phyloP scores from a whole-genome alignment of 108 stramenopile species.

The Fragilaria radians region DNA sequence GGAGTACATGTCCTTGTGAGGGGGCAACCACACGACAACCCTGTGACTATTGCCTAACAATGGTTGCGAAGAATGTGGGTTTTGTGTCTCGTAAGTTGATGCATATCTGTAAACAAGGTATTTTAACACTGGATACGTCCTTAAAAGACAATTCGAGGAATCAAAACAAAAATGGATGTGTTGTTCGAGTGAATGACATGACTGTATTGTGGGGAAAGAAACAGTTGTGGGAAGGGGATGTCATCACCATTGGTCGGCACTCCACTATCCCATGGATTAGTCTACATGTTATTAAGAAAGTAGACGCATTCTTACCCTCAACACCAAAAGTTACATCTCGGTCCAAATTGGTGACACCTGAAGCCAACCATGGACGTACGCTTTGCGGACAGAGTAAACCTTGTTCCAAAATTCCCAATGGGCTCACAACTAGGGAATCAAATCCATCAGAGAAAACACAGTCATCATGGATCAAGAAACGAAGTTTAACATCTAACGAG shows the following conservation, averaged over 20 bases:
- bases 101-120: background rate
- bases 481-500: too few relatives aligned
- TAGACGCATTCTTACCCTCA: too few relatives aligned
- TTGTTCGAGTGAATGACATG: background rate
- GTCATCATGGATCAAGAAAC: too few relatives aligned
- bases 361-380: too few relatives aligned
- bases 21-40: background rate
- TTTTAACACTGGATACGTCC: background rate
- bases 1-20: slow-evolving; percentile 27
- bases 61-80: background rate
- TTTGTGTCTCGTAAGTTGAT: background rate
- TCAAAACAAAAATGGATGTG: background rate
- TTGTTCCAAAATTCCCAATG: too few relatives aligned
- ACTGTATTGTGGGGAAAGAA: background rate
- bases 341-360: too few relatives aligned
- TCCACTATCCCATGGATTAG: background rate
- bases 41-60: background rate
- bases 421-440: too few relatives aligned
- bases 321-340: too few relatives aligned
- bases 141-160: too few relatives aligned
- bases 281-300: background rate
- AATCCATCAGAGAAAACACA: too few relatives aligned
- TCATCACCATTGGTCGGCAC: background rate
- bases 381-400: too few relatives aligned
- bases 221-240: background rate